Evolutionary conservation across 306 rosid genomes (phyloP).

Genomic region (Corylus americana): DNA sequence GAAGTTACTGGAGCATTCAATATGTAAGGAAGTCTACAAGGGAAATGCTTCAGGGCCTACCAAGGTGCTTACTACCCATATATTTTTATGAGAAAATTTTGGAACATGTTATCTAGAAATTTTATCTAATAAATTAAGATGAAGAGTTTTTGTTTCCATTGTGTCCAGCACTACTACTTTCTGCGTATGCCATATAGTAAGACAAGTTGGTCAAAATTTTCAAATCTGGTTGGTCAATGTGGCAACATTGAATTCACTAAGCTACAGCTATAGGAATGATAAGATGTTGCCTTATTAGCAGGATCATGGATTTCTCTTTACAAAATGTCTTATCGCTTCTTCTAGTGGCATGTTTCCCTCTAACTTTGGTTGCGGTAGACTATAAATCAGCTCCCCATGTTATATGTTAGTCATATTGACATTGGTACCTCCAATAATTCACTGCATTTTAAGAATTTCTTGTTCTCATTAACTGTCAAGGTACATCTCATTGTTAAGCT

Average conservation of each 20-base stretch:
- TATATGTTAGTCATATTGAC: not conserved
- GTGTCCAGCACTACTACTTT: not conserved
- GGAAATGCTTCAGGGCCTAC: constrained; percentile 99
- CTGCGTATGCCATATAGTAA: not conserved
- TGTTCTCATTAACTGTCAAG: not conserved
- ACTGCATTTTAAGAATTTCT: not conserved
- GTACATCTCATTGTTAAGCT: not conserved
- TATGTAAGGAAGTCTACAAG: constrained; percentile 95
- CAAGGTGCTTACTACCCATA: constrained; percentile 60
- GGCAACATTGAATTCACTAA: not conserved
- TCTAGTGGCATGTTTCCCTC: not conserved
- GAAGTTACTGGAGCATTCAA: constrained; percentile 72
- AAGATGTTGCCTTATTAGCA: not conserved
- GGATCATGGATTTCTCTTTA: not conserved
- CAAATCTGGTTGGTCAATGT: not conserved
- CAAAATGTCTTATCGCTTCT: not conserved
- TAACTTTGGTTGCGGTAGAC: too few species aligned
- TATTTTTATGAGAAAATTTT: not conserved
- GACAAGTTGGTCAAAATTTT: not conserved
- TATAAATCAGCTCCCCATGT: not conserved
- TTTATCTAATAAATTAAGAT: not conserved
- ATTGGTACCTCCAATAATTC: not conserved
- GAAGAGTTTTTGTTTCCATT: not conserved
- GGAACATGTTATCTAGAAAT: not conserved
- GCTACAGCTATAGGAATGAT: not conserved